A percentile compares a stretch with the other conserved stretches of the same genome.
Conservation (phyloP, 345 rosid species). For the Populus alba region DNA sequence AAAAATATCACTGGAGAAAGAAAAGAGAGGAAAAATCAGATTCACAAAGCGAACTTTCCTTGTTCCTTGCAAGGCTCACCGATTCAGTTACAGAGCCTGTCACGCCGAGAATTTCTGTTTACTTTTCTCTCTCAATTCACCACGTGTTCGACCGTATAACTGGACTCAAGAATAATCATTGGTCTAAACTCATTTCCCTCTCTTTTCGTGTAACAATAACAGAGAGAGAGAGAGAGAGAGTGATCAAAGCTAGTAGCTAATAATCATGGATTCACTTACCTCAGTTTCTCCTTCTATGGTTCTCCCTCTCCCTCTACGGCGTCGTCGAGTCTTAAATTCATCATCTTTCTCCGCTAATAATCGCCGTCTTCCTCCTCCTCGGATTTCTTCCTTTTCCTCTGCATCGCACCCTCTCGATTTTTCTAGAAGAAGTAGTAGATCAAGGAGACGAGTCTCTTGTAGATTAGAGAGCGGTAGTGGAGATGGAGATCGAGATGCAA, state of each 20-base stretch:
- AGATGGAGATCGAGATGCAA: conserved; percentile 16
- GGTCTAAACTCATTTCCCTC: background rate
- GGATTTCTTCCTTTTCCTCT: conserved; percentile 26
- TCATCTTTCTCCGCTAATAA: conserved; percentile 26
- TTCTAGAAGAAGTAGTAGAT: conserved; percentile 10
- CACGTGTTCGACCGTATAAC: background rate
- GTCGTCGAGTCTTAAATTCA: conserved; percentile 23
- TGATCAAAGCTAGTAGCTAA: background rate
- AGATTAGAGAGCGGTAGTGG: conserved; percentile 28
- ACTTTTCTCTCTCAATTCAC: background rate
- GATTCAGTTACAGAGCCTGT: conserved; percentile 9
- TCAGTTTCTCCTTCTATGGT: conserved; percentile 71
- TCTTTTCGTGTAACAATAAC: background rate
- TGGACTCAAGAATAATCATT: background rate
- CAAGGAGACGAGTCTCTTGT: conserved; percentile 32
- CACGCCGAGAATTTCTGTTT: conserved; percentile 26
- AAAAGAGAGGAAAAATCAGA: conserved; percentile 6
- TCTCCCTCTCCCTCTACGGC: conserved; percentile 51
- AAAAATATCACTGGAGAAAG: conserved; percentile 14
- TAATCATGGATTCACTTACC: conserved; percentile 64
- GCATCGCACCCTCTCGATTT: conserved; percentile 15
- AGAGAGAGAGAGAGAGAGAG: background rate
- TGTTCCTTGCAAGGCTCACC: background rate
- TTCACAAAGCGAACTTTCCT: conserved; percentile 17
- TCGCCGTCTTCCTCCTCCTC: conserved; percentile 23